Base-by-base conservation (phyloP, 768 basidiomycete species). In the Cyclocybe cylindracea region DNA sequence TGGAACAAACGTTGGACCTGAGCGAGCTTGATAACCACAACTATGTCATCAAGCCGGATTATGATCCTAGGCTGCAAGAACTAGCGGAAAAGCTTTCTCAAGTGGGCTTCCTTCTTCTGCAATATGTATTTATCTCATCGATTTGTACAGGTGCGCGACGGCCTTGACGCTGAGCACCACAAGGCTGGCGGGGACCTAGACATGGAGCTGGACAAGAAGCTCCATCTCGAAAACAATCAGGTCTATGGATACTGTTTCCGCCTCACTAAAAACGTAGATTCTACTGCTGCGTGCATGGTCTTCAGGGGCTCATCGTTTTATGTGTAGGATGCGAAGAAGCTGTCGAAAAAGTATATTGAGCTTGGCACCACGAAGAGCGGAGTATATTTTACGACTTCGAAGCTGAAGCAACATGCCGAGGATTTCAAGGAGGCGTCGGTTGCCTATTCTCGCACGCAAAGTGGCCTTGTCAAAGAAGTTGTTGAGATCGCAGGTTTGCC, bases 1-100 rank as follows among this genome's bases (percentile, higher is more conserved):
- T 98, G 2, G 94, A 98, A 66, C 86, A 91, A 55, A 98, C 97
- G 0, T 82, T 99, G 39, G 97, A 99, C 62, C 82, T 98, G 13
- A 84, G 86, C 16, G 85, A 95, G 51, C 79, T 97, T 5, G 86
- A 90, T 31, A 79, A 80, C 10, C 93, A 98, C 68, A 89, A 88
- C 59, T 94, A 88, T 62, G 86, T 94, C 13, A 94, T 99, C 62
- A 93, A 91, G 62, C 86, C 96, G 0, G 91, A 94, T 48, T 96
- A 96, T 57, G 93, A 98, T 63, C 78, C 81, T 5, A 75, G 78
- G 13, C 77, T 98, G 13, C 82, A 86, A 52, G 78, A 77, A 31
- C 73, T 95, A 29, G 83, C 87, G 3, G 76, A 79, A 10, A 79
- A 84, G 59, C 74, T 99, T n/a, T 69, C 74, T 14, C 76, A 82